Conservation (phyloP, 441 rosid genomes). For the Syzygium syzygioides region DNA sequence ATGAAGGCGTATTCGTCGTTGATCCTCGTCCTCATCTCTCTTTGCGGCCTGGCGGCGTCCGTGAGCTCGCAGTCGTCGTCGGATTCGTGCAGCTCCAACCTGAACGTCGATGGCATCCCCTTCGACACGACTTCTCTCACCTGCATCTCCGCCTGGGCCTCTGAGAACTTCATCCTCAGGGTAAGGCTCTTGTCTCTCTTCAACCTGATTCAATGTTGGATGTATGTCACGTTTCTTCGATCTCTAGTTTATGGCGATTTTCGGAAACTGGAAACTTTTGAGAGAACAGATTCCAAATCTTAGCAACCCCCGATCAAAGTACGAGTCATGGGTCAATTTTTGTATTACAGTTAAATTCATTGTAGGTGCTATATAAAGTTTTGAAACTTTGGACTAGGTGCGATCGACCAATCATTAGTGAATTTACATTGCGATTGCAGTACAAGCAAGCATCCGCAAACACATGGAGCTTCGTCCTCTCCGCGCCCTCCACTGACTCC, state of each 20-base stretch:
- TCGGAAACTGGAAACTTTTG: background rate
- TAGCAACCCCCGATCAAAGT: background rate
- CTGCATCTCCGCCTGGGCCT: conserved; percentile 51
- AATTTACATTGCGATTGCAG: conserved; percentile 21
- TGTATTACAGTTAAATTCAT: background rate
- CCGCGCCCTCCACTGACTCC: conserved; percentile 39
- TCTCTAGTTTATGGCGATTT: background rate
- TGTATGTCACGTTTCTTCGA: background rate
- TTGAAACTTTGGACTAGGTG: background rate
- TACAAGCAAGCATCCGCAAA: conserved; percentile 28
- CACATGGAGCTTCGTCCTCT: conserved; percentile 71
- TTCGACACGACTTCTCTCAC: conserved; percentile 40
- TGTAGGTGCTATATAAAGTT: background rate
- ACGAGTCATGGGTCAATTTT: background rate
- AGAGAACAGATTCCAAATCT: background rate
- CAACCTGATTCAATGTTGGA: background rate
- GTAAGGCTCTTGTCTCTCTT: conserved; percentile 28
- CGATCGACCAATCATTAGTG: background rate
- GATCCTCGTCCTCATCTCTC: conserved; percentile 12
- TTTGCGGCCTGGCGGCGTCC: conserved; percentile 7
- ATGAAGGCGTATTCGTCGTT: conserved; percentile 23
- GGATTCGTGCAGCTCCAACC: conserved; percentile 58
- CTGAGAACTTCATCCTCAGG: conserved; percentile 44
- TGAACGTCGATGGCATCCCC: conserved; percentile 23
- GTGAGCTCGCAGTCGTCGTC: conserved; percentile 43